Base-by-base conservation (phyloP, 108 stramenopile genomes). In the Nannochloropsis oceanica region DNA sequence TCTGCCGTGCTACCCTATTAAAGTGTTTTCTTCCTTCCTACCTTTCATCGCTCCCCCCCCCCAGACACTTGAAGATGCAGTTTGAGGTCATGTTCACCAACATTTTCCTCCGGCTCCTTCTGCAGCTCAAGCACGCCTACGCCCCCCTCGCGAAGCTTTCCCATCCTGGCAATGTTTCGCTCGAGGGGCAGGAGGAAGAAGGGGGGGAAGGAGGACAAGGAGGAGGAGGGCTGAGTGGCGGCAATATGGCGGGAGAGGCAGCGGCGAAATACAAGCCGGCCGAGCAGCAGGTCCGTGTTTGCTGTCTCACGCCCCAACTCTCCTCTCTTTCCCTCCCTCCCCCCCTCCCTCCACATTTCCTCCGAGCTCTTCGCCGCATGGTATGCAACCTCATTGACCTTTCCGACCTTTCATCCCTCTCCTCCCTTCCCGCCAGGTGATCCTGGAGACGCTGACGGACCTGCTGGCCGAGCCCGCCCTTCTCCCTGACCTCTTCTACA, bases 391-490 rank as follows among this genome's bases (percentile, higher is more conserved):
- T 5, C n/a, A 20, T 7, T 7, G 22, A n/a, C n/a, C 22, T 73
- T 20, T 7, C 73, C 73, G 3, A 1, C 73, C 73, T n/a, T 20
- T 7, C 73, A 2, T 7, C 73, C 22, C 73, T 7, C 73, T 2
- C 73, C 73, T 73, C 73, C 73, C 5, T 73, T 73, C 73, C 22
- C 73, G 27, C 26, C 80, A 90, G 88, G 44, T 86, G 81, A 18
- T 81, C n/a, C 44, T 90, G 44, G 90, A 90, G 44, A 43, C 73
- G 18, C 73, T 90, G 44, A 79, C 86, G 83, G 90, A 90, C 85
- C 83, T 90, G 43, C n/a, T 90, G 81, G 34, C 88, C 12, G 86
- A 86, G 42, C 85, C 84, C 22, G 27, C 82, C 10, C 87, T 90
- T 24, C 84, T 90, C 7, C 26, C 88, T 22, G 83, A 84, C 26